phyloP scores from a whole-genome alignment of 2,329 filamentous ascomycete species.

The Paecilomyces niveus region DNA sequence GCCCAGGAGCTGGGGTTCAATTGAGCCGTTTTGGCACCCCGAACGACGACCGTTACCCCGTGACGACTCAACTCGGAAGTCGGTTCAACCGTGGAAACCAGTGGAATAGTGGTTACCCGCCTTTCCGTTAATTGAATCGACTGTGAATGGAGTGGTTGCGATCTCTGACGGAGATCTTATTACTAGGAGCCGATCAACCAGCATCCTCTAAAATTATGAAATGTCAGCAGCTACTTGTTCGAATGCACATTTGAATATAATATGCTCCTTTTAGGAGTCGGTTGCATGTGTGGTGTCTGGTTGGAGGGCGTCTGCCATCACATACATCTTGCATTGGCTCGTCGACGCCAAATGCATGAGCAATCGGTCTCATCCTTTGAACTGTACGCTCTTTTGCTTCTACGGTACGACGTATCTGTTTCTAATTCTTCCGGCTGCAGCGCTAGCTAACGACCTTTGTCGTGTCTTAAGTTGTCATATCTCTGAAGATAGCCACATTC shows the following conservation, averaged over 20 bases:
- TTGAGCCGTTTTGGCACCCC: conserved; percentile 54
- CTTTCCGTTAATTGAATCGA: conserved; percentile 24
- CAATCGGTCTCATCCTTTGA: conserved; percentile 13
- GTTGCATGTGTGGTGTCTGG: conserved; percentile 13
- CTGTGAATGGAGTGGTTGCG: background rate
- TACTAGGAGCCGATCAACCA: background rate
- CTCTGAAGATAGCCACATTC: conserved; percentile 17
- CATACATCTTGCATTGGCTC: conserved; percentile 18
- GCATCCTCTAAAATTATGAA: background rate
- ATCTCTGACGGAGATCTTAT: background rate
- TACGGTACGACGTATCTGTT: conserved; percentile 6
- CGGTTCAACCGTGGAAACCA: conserved; percentile 30
- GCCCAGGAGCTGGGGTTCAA: conserved; percentile 67
- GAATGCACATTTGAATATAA: background rate
- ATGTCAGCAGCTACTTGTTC: background rate
- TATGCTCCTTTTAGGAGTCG: conserved; percentile 14
- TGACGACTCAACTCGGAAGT: conserved; percentile 31
- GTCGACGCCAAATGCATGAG: conserved; percentile 5
- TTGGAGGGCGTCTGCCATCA: conserved; percentile 11
- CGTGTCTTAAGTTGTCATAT: conserved; percentile 18
- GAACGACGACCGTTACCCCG: conserved; percentile 29
- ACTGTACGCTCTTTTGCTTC: conserved; percentile 19
- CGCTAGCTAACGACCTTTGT: conserved; percentile 4
- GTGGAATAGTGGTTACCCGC: conserved; percentile 30
- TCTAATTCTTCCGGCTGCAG: conserved; percentile 1